phyloP scores from a whole-genome alignment of 352 stramenopile genomes.

The Albugo candida region DNA sequence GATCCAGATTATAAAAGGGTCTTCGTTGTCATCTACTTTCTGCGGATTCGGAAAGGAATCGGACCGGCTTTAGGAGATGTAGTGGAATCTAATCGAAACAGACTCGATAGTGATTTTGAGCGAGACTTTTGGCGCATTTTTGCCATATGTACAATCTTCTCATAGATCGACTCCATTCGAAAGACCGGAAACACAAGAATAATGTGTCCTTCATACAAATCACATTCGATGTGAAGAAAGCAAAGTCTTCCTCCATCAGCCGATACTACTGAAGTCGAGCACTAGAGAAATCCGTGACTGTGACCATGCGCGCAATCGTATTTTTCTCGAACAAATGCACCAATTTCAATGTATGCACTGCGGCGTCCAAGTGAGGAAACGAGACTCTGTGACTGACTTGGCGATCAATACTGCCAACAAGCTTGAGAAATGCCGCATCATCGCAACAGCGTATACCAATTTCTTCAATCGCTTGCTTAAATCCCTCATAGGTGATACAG shows the following conservation, averaged over 20 bases:
- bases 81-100: conserved; percentile 18
- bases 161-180: conserved; percentile 29
- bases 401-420: conserved; percentile 44
- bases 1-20: conserved; percentile 57
- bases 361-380: conserved; percentile 54
- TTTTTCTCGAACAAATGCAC: conserved; percentile 70
- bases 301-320: conserved; percentile 45
- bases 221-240: conserved; percentile 56
- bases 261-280: conserved; percentile 46
- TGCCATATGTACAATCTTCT: conserved; percentile 14
- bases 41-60: neutral
- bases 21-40: conserved; percentile 18
- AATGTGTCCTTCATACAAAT: conserved; percentile 65
- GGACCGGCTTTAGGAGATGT: neutral
- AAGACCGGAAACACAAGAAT: conserved; percentile 72
- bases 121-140: conserved; percentile 18
- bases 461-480: conserved; percentile 31
- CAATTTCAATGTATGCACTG: conserved; percentile 73
- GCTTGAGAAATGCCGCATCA: conserved; percentile 43
- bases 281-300: conserved; percentile 62
- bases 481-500: conserved; percentile 28
- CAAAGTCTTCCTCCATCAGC: conserved; percentile 22
- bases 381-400: conserved; percentile 21
- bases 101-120: conserved; percentile 16
- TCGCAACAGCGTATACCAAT: conserved; percentile 57